Evolutionary conservation across 768 basidiomycete species (phyloP).

Genomic region (Phallus indusiatus): DNA sequence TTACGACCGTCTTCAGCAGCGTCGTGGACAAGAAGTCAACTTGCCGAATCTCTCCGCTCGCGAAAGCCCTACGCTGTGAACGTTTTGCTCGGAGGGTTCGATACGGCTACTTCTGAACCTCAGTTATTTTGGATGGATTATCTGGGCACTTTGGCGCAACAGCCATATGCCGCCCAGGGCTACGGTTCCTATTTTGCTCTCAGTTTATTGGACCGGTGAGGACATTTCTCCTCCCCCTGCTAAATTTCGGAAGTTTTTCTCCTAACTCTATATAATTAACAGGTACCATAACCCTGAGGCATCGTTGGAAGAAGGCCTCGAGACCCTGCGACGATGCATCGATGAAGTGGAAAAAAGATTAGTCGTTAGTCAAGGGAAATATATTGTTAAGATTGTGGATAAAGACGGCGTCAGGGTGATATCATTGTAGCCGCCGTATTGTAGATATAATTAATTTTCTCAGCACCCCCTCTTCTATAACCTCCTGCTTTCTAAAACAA

Average conservation of each 20-base stretch:
- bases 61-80: constrained; percentile 86
- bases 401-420: constrained; percentile 82
- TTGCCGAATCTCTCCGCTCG: constrained; percentile 85
- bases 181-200: constrained; percentile 90
- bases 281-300: constrained; percentile 92
- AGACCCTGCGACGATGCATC: constrained; percentile 75
- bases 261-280: background rate
- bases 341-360: constrained; percentile 79
- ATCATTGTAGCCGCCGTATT: constrained; percentile 38
- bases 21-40: constrained; percentile 86
- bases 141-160: constrained; percentile 78
- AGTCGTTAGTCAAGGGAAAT: constrained; percentile 69
- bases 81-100: constrained; percentile 87
- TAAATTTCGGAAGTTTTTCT: background rate
- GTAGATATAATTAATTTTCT: background rate
- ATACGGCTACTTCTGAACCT: constrained; percentile 55
- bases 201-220: constrained; percentile 83
- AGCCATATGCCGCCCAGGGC: constrained; percentile 93
- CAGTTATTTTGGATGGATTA: constrained; percentile 95
- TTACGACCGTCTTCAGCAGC: constrained; percentile 88
- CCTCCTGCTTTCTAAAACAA: background rate
- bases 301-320: constrained; percentile 76
- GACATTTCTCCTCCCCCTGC: background rate
- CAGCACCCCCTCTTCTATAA: too few relatives aligned
- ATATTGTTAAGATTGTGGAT: constrained; percentile 88